Base-by-base conservation (phyloP, 495 filamentous ascomycete genomes). In the Neurospora sp. region DNA sequence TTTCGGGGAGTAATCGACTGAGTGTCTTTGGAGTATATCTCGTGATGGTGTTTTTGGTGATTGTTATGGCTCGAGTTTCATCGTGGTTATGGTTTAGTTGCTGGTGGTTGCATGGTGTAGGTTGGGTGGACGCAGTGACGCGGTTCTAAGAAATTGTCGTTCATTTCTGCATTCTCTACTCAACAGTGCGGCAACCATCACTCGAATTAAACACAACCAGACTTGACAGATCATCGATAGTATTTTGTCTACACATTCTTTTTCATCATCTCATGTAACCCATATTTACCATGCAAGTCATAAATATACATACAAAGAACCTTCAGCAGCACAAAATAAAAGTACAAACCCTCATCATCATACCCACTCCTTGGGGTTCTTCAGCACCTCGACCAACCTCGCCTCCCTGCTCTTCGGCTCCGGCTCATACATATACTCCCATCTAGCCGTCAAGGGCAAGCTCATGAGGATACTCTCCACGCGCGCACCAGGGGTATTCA, bases 401-500 rank as follows among this genome's bases (percentile, higher is more conserved):
- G 92, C 89, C 83, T 95, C 93, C 74, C 90, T 83, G 78, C 89
- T 94, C 75, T 87, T 90, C 81, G 88, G 92, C 82, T 88, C 88
- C 39, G 91, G 90, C 76, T 90, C 87, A 81, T 97, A 92, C 95
- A 98, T 98, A 80, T 99, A 99, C 77, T 90, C 87, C 96, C 96
- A 99, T 73, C 90, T 88, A 27, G 96, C 96, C 44, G 96, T 98
- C 71, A 97, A 85, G 3, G 96, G 96, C 74, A 99, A 82, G 84
- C 93, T 97, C 95, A 99, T 98, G 76, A 99, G 82, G 72, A 99
- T 98, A 83, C 93, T 97, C 85, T 99, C 96, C 7, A 99, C 88
- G 72, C 96, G 88, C 11, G 94, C 92, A 74, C 93, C 93, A 4
- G 96, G 96, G 0, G 96, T 97, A 76, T 94, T 95, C 72, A 99